Base-by-base conservation (phyloP, 1,139 yeast species). In the Saccharomyces uvarum region DNA sequence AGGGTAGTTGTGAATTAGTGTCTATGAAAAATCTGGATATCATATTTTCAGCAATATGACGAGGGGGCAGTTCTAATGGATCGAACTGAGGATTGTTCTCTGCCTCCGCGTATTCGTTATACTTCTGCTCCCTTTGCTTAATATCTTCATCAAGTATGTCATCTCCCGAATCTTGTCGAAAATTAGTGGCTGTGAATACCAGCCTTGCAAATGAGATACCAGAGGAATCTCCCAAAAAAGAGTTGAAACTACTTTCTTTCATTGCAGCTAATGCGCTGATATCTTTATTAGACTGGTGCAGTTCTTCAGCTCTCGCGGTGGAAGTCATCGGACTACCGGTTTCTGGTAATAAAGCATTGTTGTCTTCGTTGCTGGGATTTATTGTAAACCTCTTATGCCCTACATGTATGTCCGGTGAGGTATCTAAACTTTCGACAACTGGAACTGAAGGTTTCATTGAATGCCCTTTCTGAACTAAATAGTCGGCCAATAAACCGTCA, bases 1-100 rank as follows among this genome's bases (percentile, higher is more conserved):
- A 77, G 0, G 97, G 97, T 44, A 87, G 66, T 68, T 88, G 96
- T 2, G 95, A 75, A 66, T 89, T 89, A 16, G 93, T 81, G 62
- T 86, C 93, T 24, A 88, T 81, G 65, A 90, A 90, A 68, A 78
- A 89, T 2, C 82, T 75, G 51, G 80, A 77, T n/a, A 89, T 65
- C 53, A 87, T 78, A 53, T 77, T 77, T 62, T 86, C 82, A 0
- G 97, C 96, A 19, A 83, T 80, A 24, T 74, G 72, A 63, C 87
- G 87, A 0, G 88, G 79, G 0, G 97, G 97, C 38, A 90, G 68
- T 48, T 57, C 57, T 16, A 61, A 52, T 2, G 61, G 55, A 48
- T 66, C 62, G 47, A 61, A 59, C 49, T 58, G 54, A 2, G 53
- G 24, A 8, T 60, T 54, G 1, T 55, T 53, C 31, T 58, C 63